These are phyloP conservation scores for Backusella sp. DNA, from an alignment of 192 early-diverging fungal genomes.

Conservation along the genomic window DNA sequence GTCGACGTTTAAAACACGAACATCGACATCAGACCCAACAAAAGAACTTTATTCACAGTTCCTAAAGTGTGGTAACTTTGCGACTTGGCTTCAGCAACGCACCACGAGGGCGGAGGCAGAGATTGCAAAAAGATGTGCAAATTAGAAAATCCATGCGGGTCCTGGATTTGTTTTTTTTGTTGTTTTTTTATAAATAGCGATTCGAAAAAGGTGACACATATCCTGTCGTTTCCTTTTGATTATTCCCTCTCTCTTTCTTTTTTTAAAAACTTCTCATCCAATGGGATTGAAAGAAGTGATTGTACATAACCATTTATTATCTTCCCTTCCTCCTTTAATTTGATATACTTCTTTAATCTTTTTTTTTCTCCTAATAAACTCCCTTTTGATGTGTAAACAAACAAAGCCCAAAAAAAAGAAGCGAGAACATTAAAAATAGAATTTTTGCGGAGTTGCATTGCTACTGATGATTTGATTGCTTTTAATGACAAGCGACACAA, in stretches of 20 bases:
- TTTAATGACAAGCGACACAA: not conserved
- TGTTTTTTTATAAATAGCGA: slow-evolving; percentile 3
- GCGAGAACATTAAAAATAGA: not conserved
- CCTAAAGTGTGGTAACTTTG: slow-evolving; percentile 93
- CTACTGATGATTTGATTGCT: not conserved
- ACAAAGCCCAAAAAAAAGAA: not conserved
- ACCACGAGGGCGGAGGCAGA: slow-evolving; percentile 80
- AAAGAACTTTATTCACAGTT: slow-evolving; percentile 87
- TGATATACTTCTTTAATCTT: not conserved
- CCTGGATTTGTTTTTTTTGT: not conserved
- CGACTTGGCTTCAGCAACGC: slow-evolving; percentile 87
- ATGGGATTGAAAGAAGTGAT: too few species aligned
- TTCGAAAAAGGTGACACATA: not conserved
- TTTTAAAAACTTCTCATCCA: not conserved
- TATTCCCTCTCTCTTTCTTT: not conserved
- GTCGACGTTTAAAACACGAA: slow-evolving; percentile 48
- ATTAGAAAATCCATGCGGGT: slow-evolving; percentile 1
- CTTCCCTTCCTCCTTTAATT: not conserved
- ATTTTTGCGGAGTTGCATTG: not conserved
- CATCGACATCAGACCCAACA: slow-evolving; percentile 46
- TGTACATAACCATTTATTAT: too few species aligned
- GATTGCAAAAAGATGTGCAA: slow-evolving; percentile 42
- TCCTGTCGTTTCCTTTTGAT: not conserved
- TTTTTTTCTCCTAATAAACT: not conserved
- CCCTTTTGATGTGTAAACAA: not conserved